phyloP scores from a whole-genome alignment of 2,329 filamentous ascomycete genomes.

The Mariannaea elegans region DNA sequence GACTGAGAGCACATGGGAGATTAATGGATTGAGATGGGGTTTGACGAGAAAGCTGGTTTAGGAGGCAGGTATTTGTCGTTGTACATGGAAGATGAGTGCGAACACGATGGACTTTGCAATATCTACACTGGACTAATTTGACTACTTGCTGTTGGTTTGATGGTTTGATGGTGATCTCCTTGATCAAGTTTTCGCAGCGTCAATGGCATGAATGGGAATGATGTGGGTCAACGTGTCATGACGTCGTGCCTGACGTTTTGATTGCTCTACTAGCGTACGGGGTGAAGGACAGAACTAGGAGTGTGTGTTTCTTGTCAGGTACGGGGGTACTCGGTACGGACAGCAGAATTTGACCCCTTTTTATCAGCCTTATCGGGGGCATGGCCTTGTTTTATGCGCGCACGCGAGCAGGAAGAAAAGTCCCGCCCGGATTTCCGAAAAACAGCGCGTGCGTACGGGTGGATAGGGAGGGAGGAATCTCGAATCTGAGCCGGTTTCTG shows the following conservation, averaged over 20 bases:
- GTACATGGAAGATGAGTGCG: too few species aligned
- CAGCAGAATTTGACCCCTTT: neutral
- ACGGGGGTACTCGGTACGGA: too few species aligned
- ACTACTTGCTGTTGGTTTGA: too few species aligned
- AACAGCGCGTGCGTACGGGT: too few species aligned
- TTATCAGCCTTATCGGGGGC: constrained; percentile 5
- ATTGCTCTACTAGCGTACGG: too few species aligned
- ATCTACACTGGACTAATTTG: too few species aligned
- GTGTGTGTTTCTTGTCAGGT: too few species aligned
- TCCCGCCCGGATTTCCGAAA: neutral
- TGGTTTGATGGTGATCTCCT: too few species aligned
- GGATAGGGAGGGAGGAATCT: neutral
- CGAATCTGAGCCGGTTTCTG: constrained; percentile 2
- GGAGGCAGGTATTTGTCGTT: too few species aligned
- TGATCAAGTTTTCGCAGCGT: too few species aligned
- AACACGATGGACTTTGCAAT: too few species aligned
- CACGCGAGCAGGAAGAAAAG: neutral
- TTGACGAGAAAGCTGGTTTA: neutral
- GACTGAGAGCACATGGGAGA: neutral
- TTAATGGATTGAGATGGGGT: neutral
- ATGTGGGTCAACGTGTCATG: neutral
- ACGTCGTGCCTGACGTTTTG: neutral
- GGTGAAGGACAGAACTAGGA: too few species aligned
- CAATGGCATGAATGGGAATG: neutral
- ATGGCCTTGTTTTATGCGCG: neutral